Evolutionary conservation across 2,329 filamentous ascomycete species (phyloP).

Genomic region (Stromatinia cepivora): DNA sequence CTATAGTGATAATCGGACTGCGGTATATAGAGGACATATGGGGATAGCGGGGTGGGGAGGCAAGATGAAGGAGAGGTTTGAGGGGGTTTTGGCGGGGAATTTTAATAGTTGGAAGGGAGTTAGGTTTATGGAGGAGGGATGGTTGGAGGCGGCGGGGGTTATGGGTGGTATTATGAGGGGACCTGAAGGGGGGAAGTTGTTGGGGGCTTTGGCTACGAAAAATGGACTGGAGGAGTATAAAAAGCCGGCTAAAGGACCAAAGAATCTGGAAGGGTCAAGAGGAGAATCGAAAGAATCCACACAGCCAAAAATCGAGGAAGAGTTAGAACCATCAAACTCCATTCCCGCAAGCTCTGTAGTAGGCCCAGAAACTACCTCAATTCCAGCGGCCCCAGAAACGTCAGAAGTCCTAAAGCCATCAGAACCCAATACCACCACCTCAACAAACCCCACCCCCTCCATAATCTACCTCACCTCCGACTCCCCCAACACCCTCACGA

Average conservation of each 20-base stretch:
- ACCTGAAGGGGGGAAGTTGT: constrained; percentile 55
- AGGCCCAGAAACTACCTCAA: not conserved
- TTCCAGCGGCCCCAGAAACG: not conserved
- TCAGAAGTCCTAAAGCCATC: not conserved
- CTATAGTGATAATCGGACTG: constrained; percentile 82
- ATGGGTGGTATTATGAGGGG: constrained; percentile 68
- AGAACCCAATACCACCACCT: constrained; percentile 59
- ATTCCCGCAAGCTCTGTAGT: not conserved
- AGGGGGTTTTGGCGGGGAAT: constrained; percentile 68
- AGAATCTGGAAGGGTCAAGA: not conserved
- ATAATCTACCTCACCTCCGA: constrained; percentile 91
- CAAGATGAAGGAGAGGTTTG: constrained; percentile 73
- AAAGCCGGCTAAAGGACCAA: constrained; percentile 4
- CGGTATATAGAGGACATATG: constrained; percentile 68
- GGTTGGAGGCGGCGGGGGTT: constrained; percentile 64
- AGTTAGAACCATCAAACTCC: not conserved
- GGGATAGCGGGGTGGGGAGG: constrained; percentile 78
- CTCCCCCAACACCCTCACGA: constrained; percentile 78
- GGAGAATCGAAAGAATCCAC: not conserved
- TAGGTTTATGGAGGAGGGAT: constrained; percentile 71
- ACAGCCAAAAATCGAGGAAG: not conserved
- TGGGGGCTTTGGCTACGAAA: constrained; percentile 45
- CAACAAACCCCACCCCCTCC: constrained; percentile 29
- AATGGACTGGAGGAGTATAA: constrained; percentile 18
- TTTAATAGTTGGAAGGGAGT: constrained; percentile 81